Base-by-base conservation (phyloP, 257 asterid genomes). In the Penstemon davidsonii region DNA sequence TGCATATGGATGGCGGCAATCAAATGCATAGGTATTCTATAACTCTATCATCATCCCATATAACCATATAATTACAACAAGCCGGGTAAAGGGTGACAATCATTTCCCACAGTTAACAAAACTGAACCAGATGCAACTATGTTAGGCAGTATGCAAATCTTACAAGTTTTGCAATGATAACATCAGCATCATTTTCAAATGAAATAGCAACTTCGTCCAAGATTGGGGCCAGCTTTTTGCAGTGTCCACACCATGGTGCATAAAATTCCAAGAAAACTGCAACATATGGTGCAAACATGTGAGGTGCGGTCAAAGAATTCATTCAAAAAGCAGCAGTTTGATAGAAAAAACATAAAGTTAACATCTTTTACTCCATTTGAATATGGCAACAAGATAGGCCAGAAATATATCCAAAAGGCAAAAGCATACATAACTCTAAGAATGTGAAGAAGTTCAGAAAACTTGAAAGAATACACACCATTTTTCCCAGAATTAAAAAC, bases 221-320 rank as follows among this genome's bases (percentile, higher is more conserved):
- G 64, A 89, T 85, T 7, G 98, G 98, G 53, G 96, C 95, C 85
- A 92, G 76, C 80, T 85, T 82, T 72, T 89, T 86, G 88, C 98
- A 88, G 88, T 90, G 97, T 53, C 92, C 93, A 69, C 98, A 92
- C 97, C 97, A 92, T 13, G 97, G 98, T 71, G 98, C 98, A 50
- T 92, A 90, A 66, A 92, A 82, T 81, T 89, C 97, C 64, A 92
- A 49, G 4, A 92, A 75, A 66, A 90, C 97, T 90, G 92, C 69
- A 72, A 53, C 18, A 25, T 25, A 61, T 4, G 55, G 65, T 12
- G 64, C 68, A 45, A 45, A 66, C 8, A 40, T 12, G 72, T 64
- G 33, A 25, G 33, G 33, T 25, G 33, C 2, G 33, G 33, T 25
- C 33, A 25, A 25, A 25, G 33, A 25, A 25, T 25, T 25, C 33